These are phyloP conservation scores for Pythium oligandrum DNA, from an alignment of 352 stramenopile genomes.

Conservation along the genomic window DNA sequence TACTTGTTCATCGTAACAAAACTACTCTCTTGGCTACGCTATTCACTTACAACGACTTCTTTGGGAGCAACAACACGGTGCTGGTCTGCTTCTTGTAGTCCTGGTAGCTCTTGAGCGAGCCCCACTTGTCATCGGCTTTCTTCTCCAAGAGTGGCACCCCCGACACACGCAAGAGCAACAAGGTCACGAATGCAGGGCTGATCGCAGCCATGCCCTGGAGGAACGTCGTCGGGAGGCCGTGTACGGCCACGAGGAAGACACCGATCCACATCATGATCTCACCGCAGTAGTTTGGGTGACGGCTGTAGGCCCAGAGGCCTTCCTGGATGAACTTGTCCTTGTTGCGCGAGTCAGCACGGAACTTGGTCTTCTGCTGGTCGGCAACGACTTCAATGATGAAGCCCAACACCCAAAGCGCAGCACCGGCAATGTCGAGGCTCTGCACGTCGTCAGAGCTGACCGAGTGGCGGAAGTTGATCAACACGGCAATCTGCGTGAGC, in stretches of 20 bases:
- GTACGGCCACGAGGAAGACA: constrained; percentile 45
- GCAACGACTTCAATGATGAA: constrained; percentile 72
- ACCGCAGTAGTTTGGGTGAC: constrained; percentile 92
- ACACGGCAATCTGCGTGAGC: constrained; percentile 62
- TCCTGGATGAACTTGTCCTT: constrained; percentile 75
- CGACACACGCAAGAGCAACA: constrained; percentile 67
- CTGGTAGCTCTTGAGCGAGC: constrained; percentile 51
- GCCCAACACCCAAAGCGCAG: constrained; percentile 51
- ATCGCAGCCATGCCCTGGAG: constrained; percentile 38
- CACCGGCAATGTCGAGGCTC: constrained; percentile 39
- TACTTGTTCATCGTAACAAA: no score
- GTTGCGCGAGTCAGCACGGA: constrained; percentile 54
- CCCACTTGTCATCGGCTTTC: constrained; percentile 65
- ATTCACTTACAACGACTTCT: neutral
- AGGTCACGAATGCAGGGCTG: constrained; percentile 62
- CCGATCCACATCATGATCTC: constrained; percentile 90
- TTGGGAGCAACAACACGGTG: constrained; percentile 42
- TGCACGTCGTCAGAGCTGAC: constrained; percentile 16
- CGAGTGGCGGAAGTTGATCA: constrained; percentile 44
- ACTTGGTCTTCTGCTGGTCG: constrained; percentile 81
- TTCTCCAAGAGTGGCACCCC: constrained; percentile 80
- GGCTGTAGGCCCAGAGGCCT: constrained; percentile 85
- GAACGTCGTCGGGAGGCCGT: constrained; percentile 31
- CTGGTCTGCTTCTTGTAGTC: constrained; percentile 75
- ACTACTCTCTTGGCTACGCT: no score